Evolutionary conservation across 495 filamentous ascomycete genomes (phyloP), one percentile per base, ranked within the genome.

Genomic region (Tetracladium marchalianum): DNA sequence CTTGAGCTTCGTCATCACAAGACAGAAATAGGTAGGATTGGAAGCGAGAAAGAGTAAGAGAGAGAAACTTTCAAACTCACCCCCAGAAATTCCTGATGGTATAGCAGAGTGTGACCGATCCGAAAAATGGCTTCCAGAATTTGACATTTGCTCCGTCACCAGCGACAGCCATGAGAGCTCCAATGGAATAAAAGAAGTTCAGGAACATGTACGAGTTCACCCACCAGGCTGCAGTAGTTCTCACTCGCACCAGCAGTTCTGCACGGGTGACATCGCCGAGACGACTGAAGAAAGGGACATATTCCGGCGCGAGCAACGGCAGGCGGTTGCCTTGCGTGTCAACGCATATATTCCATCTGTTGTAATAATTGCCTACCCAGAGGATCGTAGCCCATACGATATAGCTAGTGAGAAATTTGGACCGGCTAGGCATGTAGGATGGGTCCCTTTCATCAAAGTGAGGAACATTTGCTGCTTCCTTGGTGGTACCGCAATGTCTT

Each of bases 151-250:
- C 41, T 12, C 24, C 18, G 31, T 46, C 24, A 16, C 15, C 33
- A 17, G 13, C 19, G 10, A 45, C 34, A 31, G 18, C 36, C n/a
- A 39, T 27, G 24, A 39, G 34, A 18, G 16, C 34, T 36, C 13
- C 36, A 16, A 44, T 39, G 44, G 37, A 54, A 40, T 12, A 35
- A 5, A 33, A 46, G 38, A 36, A 17, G 41, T 35, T 39, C 32
- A 50, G 17, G 13, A 43, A 6, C 31, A 19, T 31, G 16, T 43
- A 43, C 27, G 31, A 31, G 5, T 19, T 31, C 5, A 27, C 41
- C 41, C 41, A 43, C 10, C 11, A 43, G 5, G 18, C 27, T 2
- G 33, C 33, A 3, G 41, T 31, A 32, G 33, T 15, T 13, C 16
- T 27, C 3, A 43, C 6, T 32, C 41, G 31, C 24, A 31, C 33